These are phyloP conservation scores for Sphagnum magellanicum DNA, from an alignment of 228 moss, liverwort and hornwort species.

Conservation along the genomic window DNA sequence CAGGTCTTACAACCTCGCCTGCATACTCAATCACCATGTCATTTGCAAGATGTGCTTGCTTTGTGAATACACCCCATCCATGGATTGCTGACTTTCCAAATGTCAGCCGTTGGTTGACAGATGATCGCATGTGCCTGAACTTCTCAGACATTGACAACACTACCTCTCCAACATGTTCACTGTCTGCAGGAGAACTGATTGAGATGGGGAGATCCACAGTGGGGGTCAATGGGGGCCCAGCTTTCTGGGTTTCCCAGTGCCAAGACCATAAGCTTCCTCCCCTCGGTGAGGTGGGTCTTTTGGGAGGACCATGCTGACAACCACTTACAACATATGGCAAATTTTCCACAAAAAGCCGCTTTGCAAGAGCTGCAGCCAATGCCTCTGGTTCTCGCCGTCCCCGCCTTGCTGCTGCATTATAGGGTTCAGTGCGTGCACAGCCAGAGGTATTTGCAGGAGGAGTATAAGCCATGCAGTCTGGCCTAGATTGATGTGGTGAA, in stretches of 20 bases:
- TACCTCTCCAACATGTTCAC: constrained; percentile 36
- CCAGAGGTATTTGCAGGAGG: constrained; percentile 70
- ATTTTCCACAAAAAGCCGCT: constrained; percentile 93
- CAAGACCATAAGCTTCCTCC: constrained; percentile 71
- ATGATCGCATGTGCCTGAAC: constrained; percentile 86
- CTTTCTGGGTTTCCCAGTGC: constrained; percentile 72
- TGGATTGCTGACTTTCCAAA: constrained; percentile 98
- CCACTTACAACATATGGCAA: constrained; percentile 77
- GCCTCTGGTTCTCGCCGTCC: constrained; percentile 96
- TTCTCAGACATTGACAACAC: constrained; percentile 84
- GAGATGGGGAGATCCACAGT: constrained; percentile 6
- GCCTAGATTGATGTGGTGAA: constrained; percentile 33
- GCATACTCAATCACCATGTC: constrained; percentile 99
- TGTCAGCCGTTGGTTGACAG: constrained; percentile 76
- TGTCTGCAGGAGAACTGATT: constrained; percentile 19
- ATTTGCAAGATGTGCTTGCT: constrained; percentile 67
- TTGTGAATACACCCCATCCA: constrained; percentile 98
- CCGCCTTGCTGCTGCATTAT: constrained; percentile 80
- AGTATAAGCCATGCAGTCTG: constrained; percentile 40
- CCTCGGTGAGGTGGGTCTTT: constrained; percentile 25
- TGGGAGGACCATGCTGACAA: constrained; percentile 51
- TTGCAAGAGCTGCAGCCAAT: constrained; percentile 85
- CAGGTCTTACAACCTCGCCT: constrained; percentile 83
- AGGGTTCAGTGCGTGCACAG: constrained; percentile 84
- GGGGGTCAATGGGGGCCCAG: constrained; percentile 16